Evolutionary conservation across 2,329 filamentous ascomycete species (phyloP), one percentile per base, ranked within the genome.

Genomic region (Hypoxylon sp.): DNA sequence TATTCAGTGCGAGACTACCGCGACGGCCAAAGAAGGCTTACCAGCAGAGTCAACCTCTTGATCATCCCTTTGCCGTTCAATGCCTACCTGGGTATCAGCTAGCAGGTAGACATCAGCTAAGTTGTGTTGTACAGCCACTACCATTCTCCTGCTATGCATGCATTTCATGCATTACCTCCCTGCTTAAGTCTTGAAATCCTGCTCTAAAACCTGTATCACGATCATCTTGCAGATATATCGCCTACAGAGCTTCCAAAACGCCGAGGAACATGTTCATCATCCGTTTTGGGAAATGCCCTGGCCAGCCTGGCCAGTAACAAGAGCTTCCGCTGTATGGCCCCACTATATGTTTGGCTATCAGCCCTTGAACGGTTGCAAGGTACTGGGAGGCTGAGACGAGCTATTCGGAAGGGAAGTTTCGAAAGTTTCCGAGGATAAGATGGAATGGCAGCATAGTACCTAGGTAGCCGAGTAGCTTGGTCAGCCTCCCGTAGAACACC

Each of bases 341-440:
- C 63, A 65, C 59, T 37, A 56, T 51, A 41, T 49, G 53, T 64
- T 66, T 66, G 65, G 65, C 44, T 51, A 26, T 48, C 32, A 54
- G 63, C 62, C 65, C 59, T 26, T 51, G 59, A 57, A 56, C 47
- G 15, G 43, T 46, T 49, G 28, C 62, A 63, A 63, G 62, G 59
- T 65, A 41, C 63, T 11, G 48, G 43, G 50, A 60, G 60, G 65
- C 63, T 68, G 65, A 68, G 65, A 68, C 65, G 65, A 66, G 54
- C 63, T 66, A 68, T 56, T 63, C n/a, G 54, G 51, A 28, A 19
- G 59, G 63, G 62, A 68, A 64, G 65, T 68, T 68, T 68, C 65
- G 65, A 66, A 66, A 56, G 19, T 52, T 37, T 64, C 19, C 19
- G 46, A 56, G 53, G 37, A 41, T 41, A 17, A 41, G 37, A 41